Evolutionary conservation across 2,329 filamentous ascomycete species (phyloP), one percentile per base, ranked within the genome.

Genomic region (Penicillium freii): DNA sequence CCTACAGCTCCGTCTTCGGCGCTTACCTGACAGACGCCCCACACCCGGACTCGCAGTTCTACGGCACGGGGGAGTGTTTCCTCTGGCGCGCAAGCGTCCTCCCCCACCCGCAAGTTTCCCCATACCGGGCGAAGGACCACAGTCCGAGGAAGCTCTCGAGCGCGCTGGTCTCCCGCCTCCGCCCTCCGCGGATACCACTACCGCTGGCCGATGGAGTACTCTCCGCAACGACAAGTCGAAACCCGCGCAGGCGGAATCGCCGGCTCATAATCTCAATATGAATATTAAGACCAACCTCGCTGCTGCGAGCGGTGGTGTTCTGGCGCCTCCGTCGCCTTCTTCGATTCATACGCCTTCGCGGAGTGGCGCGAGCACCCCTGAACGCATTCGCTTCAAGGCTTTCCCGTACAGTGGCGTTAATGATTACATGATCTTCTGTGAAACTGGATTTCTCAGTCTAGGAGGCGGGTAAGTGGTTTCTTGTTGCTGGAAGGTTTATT

Each of bases 321-420:
- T 69, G 25, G 62, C 67, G 38, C 61, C 66, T 17, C 64, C 68
- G 10, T 67, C 65, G 49, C 65, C 65, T 40, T 64, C 65, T 15
- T 66, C 65, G 7, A 62, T 62, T 9, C 49, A 58, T 39, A 63
- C 63, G 19, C 54, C 59, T 13, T 73, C 71, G 38, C 68, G 72
- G 55, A 79, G 75, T 64, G 77, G 81, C 2, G 76, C 82, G 1
- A 82, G 81, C 27, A 85, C 86, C 4, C 84, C 86, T 5, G 90
- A 93, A 60, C 83, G 86, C 27, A 91, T 97, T 65, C 87, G 94
- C 21, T 99, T 99, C 82, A 97, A 96, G 76, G 93, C 93, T 0
- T 99, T 97, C 68, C 92, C 93, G 0, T 97, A 97, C 71, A 95
- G 90, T 56, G 94, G 94, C 5, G 84, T 96, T 40, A 97, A 99